Evolutionary conservation across 768 basidiomycete genomes (phyloP), one percentile per base, ranked within the genome.

Genomic region (Grammothele lineata): DNA sequence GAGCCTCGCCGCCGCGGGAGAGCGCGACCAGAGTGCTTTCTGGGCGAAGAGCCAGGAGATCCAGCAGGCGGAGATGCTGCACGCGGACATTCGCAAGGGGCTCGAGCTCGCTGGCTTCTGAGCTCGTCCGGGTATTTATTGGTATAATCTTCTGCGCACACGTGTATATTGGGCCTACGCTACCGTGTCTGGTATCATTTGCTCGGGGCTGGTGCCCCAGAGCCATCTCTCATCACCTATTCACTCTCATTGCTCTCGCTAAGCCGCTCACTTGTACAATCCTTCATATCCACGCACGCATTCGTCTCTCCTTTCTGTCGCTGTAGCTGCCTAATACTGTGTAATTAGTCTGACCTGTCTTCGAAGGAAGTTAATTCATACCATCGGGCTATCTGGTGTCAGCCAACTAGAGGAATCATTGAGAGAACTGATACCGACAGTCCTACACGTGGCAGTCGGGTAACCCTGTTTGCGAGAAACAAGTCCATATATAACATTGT

Each of bases 71-170:
- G 83, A 86, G 62, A 54, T 79, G 36, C 72, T 75, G 23, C 74
- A 83, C 61, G 79, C 78, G 24, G 81, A 85, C 59, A 80, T 85
- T 46, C 70, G 80, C 54, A 81, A 74, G 57, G 81, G 81, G n/a
- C 63, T 85, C 34, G 80, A 83, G 63, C 77, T 76, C 23, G 82
- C 83, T 38, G 83, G 83, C 7, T 85, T 87, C 58, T 85, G 62
- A 66, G 50, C 36, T 35, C 43, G 27, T 14, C 14, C 34, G 37
- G 23, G 3, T 48, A 48, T 48, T 46, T 48, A 45, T 53, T 43
- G 38, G 43, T 53, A 47, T 38, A 22, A 40, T 12, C 37, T 33
- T 41, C 7, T 30, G 8, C 27, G 27, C 27, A 30, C 27, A 14
- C 7, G 8, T 30, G 14, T 30, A 30, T 30, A 30, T 30, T 30